phyloP scores from a whole-genome alignment of 164 flowering plant genomes.

The Piper longum region DNA sequence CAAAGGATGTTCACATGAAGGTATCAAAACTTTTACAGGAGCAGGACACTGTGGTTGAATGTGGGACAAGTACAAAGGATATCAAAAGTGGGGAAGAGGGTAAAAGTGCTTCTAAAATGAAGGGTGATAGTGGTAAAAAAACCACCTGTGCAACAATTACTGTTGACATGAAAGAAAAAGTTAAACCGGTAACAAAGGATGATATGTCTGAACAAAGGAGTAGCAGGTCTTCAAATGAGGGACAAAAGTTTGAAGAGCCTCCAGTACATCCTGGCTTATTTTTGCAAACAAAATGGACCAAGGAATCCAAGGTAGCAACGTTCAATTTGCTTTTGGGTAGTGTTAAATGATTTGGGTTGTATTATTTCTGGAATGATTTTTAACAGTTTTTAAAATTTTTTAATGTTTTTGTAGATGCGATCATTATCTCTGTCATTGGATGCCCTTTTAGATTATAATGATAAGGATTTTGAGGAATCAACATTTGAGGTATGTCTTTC shows the following conservation, averaged over 20 bases:
- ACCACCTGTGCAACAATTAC: constrained; percentile 19
- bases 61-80: constrained; percentile 15
- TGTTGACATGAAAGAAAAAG: constrained; percentile 23
- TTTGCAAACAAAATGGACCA: constrained; percentile 53
- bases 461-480: constrained; percentile 84
- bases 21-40: constrained; percentile 13
- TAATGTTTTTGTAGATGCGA: constrained; percentile 36
- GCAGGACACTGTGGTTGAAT: constrained; percentile 9
- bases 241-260: constrained; percentile 56
- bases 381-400: not conserved
- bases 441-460: constrained; percentile 83
- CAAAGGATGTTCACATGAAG: constrained; percentile 17
- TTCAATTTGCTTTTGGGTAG: not conserved
- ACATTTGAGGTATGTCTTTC: constrained; percentile 64
- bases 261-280: constrained; percentile 78
- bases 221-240: constrained; percentile 42
- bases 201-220: constrained; percentile 35
- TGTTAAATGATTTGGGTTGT: not conserved
- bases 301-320: constrained; percentile 56
- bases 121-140: constrained; percentile 14
- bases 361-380: constrained; percentile 1
- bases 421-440: constrained; percentile 79
- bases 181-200: constrained; percentile 29
- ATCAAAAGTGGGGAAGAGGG: constrained; percentile 11
- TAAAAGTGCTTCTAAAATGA: constrained; percentile 12